phyloP scores from a whole-genome alignment of 2,329 filamentous ascomycete species.

The Leptographium lundbergii region DNA sequence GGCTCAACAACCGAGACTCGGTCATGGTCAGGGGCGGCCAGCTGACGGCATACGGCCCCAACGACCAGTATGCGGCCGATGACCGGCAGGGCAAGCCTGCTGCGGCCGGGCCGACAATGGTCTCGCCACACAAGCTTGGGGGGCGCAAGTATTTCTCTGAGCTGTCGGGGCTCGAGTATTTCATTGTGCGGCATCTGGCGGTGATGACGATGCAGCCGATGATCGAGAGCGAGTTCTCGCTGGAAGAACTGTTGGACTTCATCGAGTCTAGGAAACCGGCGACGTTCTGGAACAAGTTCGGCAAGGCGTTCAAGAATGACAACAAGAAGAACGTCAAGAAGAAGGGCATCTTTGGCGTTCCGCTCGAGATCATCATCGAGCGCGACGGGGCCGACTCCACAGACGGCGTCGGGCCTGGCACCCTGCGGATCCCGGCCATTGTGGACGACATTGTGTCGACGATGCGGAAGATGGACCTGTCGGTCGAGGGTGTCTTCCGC shows the following conservation, averaged over 20 bases:
- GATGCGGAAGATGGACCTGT: constrained; percentile 98
- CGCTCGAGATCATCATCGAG: constrained; percentile 78
- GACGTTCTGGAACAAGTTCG: constrained; percentile 97
- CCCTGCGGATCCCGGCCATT: constrained; percentile 80
- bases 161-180: constrained; percentile 87
- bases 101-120: not conserved
- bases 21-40: not conserved
- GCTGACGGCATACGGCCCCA: not conserved
- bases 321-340: constrained; percentile 68
- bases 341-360: constrained; percentile 87
- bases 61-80: not conserved
- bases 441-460: constrained; percentile 90
- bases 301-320: constrained; percentile 88
- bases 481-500: constrained; percentile 93
- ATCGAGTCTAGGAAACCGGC: constrained; percentile 83
- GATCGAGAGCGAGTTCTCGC: constrained; percentile 78
- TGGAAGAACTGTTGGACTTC: constrained; percentile 82
- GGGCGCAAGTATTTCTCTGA: constrained; percentile 89
- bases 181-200: constrained; percentile 90
- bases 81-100: not conserved
- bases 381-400: constrained; percentile 95
- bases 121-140: constrained; percentile 16
- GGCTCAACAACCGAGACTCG: constrained; percentile 48
- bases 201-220: constrained; percentile 91
- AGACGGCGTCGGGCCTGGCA: constrained; percentile 85